These are phyloP conservation scores for Ceratonia siliqua DNA, from an alignment of 306 rosid genomes.

Conservation along the genomic window DNA sequence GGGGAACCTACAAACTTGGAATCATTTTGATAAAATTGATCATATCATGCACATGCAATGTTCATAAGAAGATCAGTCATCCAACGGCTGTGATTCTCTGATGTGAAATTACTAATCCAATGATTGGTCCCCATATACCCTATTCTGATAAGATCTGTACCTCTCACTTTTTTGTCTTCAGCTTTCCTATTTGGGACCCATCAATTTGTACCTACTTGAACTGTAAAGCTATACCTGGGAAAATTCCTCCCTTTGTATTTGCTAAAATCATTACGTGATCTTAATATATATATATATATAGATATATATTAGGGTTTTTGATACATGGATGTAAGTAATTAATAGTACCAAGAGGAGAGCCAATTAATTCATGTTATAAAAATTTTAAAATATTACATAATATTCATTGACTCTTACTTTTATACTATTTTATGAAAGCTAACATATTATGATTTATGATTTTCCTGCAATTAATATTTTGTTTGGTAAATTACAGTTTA, in stretches of 20 bases:
- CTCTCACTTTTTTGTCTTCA: constrained; percentile 33
- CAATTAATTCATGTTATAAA: too few relatives aligned
- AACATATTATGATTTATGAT: too few relatives aligned
- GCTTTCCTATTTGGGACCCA: constrained; percentile 25
- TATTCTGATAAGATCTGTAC: constrained; percentile 39
- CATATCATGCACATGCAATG: not conserved
- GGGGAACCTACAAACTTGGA: constrained; percentile 34
- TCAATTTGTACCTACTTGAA: constrained; percentile 40
- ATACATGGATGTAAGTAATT: too few relatives aligned
- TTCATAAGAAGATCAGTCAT: not conserved
- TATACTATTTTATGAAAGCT: too few relatives aligned
- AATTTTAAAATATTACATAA: too few relatives aligned
- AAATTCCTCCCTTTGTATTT: not conserved
- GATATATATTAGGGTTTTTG: too few relatives aligned
- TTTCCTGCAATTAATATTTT: too few relatives aligned
- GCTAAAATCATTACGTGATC: too few relatives aligned
- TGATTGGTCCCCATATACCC: constrained; percentile 27
- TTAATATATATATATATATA: too few relatives aligned
- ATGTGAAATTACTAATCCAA: constrained; percentile 35
- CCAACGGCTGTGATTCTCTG: constrained; percentile 39
- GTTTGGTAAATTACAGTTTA: too few relatives aligned
- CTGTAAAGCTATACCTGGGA: constrained; percentile 35
- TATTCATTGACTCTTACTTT: too few relatives aligned
- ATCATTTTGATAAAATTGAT: constrained; percentile 21
- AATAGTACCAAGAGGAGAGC: too few relatives aligned